A percentile compares a stretch with the other conserved stretches of the same genome.
Evolutionary conservation across 768 basidiomycete species (phyloP).

Genomic region (Lactarius trivialis): DNA sequence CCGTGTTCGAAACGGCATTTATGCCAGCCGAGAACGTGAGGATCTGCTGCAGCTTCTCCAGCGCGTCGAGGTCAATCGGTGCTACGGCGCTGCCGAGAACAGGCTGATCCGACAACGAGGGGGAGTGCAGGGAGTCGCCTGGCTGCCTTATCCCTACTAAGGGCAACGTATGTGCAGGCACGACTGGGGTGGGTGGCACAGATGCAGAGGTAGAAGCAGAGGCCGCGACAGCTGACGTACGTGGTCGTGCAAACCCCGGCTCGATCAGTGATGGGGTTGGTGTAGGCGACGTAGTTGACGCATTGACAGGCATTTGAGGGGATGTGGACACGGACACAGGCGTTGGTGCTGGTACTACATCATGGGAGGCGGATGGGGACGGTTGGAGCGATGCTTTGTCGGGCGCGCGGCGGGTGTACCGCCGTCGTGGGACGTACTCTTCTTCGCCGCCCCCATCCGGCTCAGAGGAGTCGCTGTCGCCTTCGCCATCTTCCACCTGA

Average conservation of each 20-base stretch:
- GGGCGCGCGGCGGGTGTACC: not conserved
- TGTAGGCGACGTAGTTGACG: not conserved
- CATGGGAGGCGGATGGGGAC: not conserved
- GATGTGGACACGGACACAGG: not conserved
- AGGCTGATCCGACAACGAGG: not conserved
- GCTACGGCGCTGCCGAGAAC: not conserved
- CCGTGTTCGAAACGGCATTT: not conserved
- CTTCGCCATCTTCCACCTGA: not conserved
- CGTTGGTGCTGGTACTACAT: not conserved
- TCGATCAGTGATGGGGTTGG: slow-evolving; percentile 12
- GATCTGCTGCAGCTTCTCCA: slow-evolving; percentile 13
- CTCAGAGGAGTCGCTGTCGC: not conserved
- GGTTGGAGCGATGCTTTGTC: not conserved
- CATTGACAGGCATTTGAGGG: not conserved
- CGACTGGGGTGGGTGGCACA: not conserved
- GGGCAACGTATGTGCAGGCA: not conserved
- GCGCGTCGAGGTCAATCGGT: slow-evolving; percentile 10
- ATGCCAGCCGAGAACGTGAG: slow-evolving; percentile 7
- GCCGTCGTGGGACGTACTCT: slow-evolving; percentile 3
- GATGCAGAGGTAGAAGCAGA: not conserved
- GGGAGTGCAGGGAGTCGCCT: not conserved
- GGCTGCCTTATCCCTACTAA: not conserved
- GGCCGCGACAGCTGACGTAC: not conserved
- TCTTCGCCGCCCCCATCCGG: not conserved
- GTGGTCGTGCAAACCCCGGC: not conserved